Base-by-base conservation (phyloP, 2,329 filamentous ascomycete species). In the Alternaria novae-zelandiae region DNA sequence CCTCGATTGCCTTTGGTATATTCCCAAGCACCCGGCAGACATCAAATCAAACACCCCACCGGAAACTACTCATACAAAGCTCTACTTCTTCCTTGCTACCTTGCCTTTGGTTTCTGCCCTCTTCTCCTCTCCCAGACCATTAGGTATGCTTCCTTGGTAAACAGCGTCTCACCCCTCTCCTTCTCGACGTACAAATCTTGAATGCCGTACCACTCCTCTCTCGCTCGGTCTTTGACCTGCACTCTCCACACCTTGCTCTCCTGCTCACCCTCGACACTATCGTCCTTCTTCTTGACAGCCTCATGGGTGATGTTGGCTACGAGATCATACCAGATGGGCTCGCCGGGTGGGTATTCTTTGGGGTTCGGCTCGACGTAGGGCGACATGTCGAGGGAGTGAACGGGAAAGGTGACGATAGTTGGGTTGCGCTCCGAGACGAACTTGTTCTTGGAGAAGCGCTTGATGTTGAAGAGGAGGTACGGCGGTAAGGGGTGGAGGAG, bases 231-330 rank as follows among this genome's bases (percentile, higher is more conserved):
- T 72, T 89, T 86, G 54, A 99, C 82, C 83, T 99, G 96, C 21
- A 94, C 93, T 78, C 96, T 94, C 94, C 96, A 99, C 12, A 94
- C 93, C 79, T 97, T 96, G 82, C 92, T 92, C 82, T 97, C 94
- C 47, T 90, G 92, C 71, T 93, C 94, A 50, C 95, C 94, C 57
- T 96, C 94, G 1, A 97, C 94, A 56, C 88, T 89, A 68, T 95
- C 93, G 69, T 95, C 92, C 69, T 88, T 86, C 30, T 88, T 88
- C 61, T 91, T 87, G 54, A 95, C 90, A 46, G 88, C 94, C 85
- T 91, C 95, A 83, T 91, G 95, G 64, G 90, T 96, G 67, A 99
- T 91, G 80, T 99, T 99, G 59, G 95, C 94, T 6, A 97, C 93
- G 15, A 99, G 88, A 79, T 99, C 96, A 81, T 99, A 99, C 84